These are phyloP conservation scores for Aspergillus affinis DNA, from an alignment of 495 filamentous ascomycete species.

Conservation along the genomic window DNA sequence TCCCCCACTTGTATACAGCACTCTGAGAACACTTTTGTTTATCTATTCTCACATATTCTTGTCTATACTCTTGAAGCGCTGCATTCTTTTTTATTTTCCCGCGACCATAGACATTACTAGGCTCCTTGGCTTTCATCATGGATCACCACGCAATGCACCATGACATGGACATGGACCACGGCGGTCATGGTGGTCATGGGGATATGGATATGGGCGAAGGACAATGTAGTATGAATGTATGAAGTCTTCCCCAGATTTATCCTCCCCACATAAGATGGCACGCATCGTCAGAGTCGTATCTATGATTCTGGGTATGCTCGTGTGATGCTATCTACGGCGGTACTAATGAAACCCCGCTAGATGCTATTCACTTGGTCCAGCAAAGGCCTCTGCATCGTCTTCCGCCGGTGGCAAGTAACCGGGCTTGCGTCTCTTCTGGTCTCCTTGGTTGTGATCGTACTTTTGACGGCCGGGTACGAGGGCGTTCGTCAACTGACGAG, in stretches of 20 bases:
- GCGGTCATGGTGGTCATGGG: slow-evolving; percentile 51
- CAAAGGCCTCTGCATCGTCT: slow-evolving; percentile 90
- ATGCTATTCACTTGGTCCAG: slow-evolving; percentile 99
- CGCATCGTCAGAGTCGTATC: neutral
- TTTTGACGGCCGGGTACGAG: slow-evolving; percentile 88
- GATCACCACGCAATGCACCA: slow-evolving; percentile 35
- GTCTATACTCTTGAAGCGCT: neutral
- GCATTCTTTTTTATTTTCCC: neutral
- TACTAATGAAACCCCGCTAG: slow-evolving; percentile 38
- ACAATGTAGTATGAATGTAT: slow-evolving; percentile 83
- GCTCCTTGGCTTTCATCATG: slow-evolving; percentile 19
- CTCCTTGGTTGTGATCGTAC: slow-evolving; percentile 78
- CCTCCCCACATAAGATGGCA: neutral
- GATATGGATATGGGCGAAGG: slow-evolving; percentile 57
- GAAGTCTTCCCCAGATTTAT: slow-evolving; percentile 18
- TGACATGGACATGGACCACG: slow-evolving; percentile 44
- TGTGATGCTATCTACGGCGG: neutral
- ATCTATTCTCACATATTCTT: neutral
- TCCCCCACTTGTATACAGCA: neutral
- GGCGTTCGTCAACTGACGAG: slow-evolving; percentile 73
- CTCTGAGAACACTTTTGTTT: neutral
- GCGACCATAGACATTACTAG: neutral
- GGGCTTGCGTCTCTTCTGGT: slow-evolving; percentile 69
- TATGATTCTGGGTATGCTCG: slow-evolving; percentile 1
- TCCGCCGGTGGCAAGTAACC: slow-evolving; percentile 82